A percentile compares a stretch with the other conserved stretches of the same genome.
Conservation (phyloP, 2,329 filamentous ascomycete genomes). For the Aspergillus texensis region DNA sequence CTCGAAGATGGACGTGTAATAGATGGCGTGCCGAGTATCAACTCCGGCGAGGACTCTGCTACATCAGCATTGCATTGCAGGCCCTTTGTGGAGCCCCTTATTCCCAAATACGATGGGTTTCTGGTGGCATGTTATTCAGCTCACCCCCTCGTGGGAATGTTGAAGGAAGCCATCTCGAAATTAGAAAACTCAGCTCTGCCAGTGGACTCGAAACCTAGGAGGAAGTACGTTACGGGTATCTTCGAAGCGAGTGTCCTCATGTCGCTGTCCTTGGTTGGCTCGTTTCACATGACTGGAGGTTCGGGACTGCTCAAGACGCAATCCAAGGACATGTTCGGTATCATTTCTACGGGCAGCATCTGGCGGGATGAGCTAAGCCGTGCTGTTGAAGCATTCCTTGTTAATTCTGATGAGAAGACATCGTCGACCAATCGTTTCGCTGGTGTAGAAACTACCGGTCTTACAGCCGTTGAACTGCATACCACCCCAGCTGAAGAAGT, state of each 20-base stretch:
- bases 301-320: conserved; percentile 37
- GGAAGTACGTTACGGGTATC: conserved; percentile 72
- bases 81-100: conserved; percentile 51
- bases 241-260: conserved; percentile 80
- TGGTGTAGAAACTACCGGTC: conserved; percentile 78
- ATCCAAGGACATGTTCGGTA: conserved; percentile 66
- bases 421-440: conserved; percentile 61
- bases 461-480: conserved; percentile 81
- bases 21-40: conserved; percentile 72
- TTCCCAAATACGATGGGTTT: conserved; percentile 66
- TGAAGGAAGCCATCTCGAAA: conserved; percentile 53
- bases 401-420: conserved; percentile 42
- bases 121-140: conserved; percentile 87
- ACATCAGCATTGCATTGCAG: conserved; percentile 66
- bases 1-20: conserved; percentile 33
- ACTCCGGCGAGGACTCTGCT: conserved; percentile 70
- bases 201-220: conserved; percentile 30
- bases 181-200: conserved; percentile 19
- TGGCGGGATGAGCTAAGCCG: conserved; percentile 75
- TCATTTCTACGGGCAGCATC: conserved; percentile 82
- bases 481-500: conserved; percentile 67
- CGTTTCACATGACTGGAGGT: conserved; percentile 33
- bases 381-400: conserved; percentile 68
- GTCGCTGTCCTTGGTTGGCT: conserved; percentile 59
- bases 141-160: conserved; percentile 70